Evolutionary conservation across 441 rosid species (phyloP).

Genomic region (Viola pubescens): DNA sequence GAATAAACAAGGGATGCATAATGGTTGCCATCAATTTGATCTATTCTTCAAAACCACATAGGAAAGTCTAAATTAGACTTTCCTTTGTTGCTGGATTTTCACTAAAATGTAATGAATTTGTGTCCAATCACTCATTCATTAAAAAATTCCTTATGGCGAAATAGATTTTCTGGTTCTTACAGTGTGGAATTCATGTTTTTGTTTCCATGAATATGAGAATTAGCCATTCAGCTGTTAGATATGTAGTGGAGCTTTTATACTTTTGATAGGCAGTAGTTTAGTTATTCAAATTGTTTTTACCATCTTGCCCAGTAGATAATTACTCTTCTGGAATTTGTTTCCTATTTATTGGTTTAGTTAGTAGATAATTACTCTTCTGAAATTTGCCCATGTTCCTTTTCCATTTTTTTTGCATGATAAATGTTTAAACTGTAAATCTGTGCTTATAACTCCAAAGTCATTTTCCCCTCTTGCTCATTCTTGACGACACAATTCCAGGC

Average conservation of each 20-base stretch:
- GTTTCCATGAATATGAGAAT: not conserved
- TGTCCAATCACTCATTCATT: not conserved
- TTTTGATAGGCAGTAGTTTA: not conserved
- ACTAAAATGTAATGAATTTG: not conserved
- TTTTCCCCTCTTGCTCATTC: constrained; percentile 1
- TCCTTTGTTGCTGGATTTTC: not conserved
- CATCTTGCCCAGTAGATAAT: too few relatives aligned
- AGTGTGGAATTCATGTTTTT: not conserved
- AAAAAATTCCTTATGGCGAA: not conserved
- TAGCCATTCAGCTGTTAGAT: not conserved
- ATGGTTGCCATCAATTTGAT: not conserved
- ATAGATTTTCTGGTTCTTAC: not conserved
- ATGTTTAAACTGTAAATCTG: not conserved
- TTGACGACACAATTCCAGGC: constrained; percentile 45
- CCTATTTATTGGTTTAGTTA: too few relatives aligned
- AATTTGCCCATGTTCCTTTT: not conserved
- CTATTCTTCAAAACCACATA: not conserved
- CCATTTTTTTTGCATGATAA: not conserved
- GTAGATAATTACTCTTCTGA: not conserved
- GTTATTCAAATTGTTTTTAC: too few relatives aligned
- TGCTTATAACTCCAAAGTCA: not conserved
- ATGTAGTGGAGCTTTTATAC: not conserved
- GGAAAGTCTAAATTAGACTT: not conserved
- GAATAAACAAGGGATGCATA: not conserved
- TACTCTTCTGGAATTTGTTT: too few relatives aligned